phyloP scores from a whole-genome alignment of 2,329 filamentous ascomycete species.

The Botrytis paeoniae region DNA sequence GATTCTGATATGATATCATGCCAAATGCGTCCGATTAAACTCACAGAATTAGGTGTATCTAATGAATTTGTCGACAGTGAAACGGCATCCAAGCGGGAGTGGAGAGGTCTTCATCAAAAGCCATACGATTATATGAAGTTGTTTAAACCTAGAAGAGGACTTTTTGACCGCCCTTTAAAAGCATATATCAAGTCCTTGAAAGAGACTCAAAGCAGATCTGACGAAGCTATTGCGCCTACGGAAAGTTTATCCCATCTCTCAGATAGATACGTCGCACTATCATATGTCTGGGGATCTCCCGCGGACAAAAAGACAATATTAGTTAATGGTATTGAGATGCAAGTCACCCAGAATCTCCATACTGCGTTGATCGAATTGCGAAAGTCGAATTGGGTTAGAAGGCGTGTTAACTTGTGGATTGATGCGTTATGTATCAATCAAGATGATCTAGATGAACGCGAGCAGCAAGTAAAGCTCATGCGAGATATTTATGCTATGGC shows the following conservation, averaged over 20 bases:
- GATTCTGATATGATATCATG: slow-evolving; percentile 8
- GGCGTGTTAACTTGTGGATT: slow-evolving; percentile 16
- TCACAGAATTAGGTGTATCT: background rate
- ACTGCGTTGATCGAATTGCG: background rate
- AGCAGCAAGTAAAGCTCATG: slow-evolving; percentile 21
- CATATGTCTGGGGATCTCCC: slow-evolving; percentile 12
- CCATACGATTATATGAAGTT: slow-evolving; percentile 1
- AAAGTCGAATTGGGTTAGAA: slow-evolving; percentile 4
- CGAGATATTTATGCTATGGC: slow-evolving; percentile 18
- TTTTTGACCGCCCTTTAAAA: slow-evolving; percentile 11
- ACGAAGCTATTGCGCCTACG: no score
- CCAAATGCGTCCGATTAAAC: slow-evolving; percentile 2
- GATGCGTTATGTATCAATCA: slow-evolving; percentile 25
- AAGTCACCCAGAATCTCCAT: slow-evolving; percentile 8
- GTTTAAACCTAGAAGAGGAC: slow-evolving; percentile 8
- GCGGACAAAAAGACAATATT: slow-evolving; percentile 6
- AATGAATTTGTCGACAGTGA: background rate
- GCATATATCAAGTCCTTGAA: slow-evolving; percentile 2
- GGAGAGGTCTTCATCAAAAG: background rate
- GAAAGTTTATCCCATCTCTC: background rate
- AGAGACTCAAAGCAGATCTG: background rate
- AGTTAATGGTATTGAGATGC: slow-evolving; percentile 13
- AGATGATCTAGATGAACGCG: slow-evolving; percentile 19
- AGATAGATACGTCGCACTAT: slow-evolving; percentile 15
- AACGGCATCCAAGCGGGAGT: background rate